Percentiles rank a stretch among this genome's conserved stretches.
Evolutionary conservation across 148 eudicot genomes (phyloP).

Genomic region (Amaranthus hypochondriacus): DNA sequence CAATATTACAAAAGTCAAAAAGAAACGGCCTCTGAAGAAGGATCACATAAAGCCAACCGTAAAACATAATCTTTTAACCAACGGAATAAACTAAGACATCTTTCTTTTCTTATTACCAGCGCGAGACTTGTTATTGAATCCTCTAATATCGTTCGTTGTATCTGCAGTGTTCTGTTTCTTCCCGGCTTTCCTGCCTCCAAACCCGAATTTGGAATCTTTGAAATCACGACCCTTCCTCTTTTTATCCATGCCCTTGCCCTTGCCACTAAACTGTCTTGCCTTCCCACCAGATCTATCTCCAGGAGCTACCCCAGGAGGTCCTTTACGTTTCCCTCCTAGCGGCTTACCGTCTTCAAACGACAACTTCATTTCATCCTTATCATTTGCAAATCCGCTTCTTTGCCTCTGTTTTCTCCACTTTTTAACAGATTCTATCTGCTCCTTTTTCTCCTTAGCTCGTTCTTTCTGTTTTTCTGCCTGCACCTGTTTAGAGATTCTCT

Average conservation of each 20-base stretch:
- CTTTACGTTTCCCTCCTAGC: constrained; percentile 49
- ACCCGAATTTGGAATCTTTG: constrained; percentile 68
- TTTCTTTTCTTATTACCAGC: constrained; percentile 55
- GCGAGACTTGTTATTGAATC: constrained; percentile 34
- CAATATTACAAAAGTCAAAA: constrained; percentile 10
- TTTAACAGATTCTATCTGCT: constrained; percentile 81
- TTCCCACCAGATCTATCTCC: constrained; percentile 92
- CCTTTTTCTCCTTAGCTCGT: constrained; percentile 74
- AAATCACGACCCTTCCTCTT: constrained; percentile 56
- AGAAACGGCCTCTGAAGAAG: not conserved
- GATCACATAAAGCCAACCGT: not conserved
- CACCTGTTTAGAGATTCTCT: constrained; percentile 70
- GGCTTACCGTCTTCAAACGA: constrained; percentile 57
- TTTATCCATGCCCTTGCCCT: constrained; percentile 38
- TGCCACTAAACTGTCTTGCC: constrained; percentile 35
- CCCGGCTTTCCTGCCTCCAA: constrained; percentile 83
- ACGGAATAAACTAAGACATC: constrained; percentile 15
- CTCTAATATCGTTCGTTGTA: constrained; percentile 62
- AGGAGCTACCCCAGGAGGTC: constrained; percentile 53
- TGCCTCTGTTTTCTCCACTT: constrained; percentile 94
- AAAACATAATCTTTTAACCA: not conserved
- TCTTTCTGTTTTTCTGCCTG: constrained; percentile 79
- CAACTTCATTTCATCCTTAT: constrained; percentile 55
- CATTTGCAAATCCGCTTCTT: constrained; percentile 58
- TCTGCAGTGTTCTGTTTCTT: constrained; percentile 81